These are phyloP conservation scores for Candida namnaoensis DNA, from an alignment of 805 yeast species.

Conservation along the genomic window DNA sequence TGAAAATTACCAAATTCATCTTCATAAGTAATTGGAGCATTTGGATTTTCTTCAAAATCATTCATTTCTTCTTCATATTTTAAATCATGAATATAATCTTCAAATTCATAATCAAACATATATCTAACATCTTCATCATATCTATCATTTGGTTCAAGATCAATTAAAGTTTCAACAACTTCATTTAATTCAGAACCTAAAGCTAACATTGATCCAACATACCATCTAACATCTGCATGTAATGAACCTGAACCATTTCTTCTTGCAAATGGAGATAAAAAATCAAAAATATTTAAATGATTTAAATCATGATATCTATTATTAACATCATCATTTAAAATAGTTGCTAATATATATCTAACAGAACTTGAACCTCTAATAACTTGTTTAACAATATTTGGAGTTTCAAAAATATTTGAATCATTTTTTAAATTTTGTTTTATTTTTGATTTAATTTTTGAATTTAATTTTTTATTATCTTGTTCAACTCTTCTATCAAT, in stretches of 20 bases:
- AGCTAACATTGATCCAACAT: conserved; percentile 46
- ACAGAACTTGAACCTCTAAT: conserved; percentile 59
- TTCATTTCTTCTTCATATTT: conserved; percentile 27
- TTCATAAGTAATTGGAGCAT: conserved; percentile 10
- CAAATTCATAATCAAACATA: conserved; percentile 49
- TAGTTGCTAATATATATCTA: conserved; percentile 51
- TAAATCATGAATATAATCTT: conserved; percentile 27
- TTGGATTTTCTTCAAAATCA: conserved; percentile 22
- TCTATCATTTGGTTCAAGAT: conserved; percentile 50
- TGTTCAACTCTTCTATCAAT: conserved; percentile 44
- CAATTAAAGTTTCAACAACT: conserved; percentile 44
- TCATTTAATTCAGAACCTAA: conserved; percentile 37
- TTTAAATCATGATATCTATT: conserved; percentile 43
- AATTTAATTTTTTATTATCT: too few relatives aligned
- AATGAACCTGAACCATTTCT: conserved; percentile 52
- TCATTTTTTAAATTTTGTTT: too few relatives aligned
- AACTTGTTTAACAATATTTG: conserved; percentile 36
- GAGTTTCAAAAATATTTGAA: conserved; percentile 21
- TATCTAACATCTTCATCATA: conserved; percentile 63
- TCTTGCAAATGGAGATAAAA: conserved; percentile 62
- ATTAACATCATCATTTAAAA: conserved; percentile 41
- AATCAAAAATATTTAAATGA: conserved; percentile 49
- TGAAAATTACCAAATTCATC: conserved; percentile 19
- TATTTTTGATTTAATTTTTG: too few relatives aligned
- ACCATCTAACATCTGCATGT: conserved; percentile 47